Percentiles rank a stretch among this genome's conserved stretches.
Evolutionary conservation across 139 green algal genomes (phyloP).

Genomic region (Dunaliella primolecta): DNA sequence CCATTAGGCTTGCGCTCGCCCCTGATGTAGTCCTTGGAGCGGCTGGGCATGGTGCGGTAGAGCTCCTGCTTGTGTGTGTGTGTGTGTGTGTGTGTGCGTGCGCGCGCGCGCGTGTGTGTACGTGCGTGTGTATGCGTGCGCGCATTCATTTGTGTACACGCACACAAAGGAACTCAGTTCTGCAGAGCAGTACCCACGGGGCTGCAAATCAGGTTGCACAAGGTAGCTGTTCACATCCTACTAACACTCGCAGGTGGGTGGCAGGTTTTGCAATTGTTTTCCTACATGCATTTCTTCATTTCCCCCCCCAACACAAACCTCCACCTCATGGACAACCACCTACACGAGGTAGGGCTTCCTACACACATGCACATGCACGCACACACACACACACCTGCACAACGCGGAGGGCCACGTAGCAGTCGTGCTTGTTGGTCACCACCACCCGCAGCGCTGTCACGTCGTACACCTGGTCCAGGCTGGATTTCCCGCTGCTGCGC

Average conservation of each 20-base stretch:
- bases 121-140: not conserved
- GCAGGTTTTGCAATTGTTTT: too few relatives aligned
- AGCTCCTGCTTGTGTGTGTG: conserved; percentile 17
- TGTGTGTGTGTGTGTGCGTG: not conserved
- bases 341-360: too few relatives aligned
- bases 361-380: not conserved
- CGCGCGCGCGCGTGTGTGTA: not conserved
- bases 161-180: not conserved
- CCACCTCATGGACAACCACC: too few relatives aligned
- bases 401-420: conserved; percentile 78
- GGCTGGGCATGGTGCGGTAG: conserved; percentile 39
- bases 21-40: conserved; percentile 87
- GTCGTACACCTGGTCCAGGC: conserved; percentile 59
- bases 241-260: too few relatives aligned
- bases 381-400: conserved; percentile 33
- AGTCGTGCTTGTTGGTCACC: conserved; percentile 76
- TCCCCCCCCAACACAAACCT: too few relatives aligned
- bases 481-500: conserved; percentile 25
- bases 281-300: too few relatives aligned
- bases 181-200: too few relatives aligned
- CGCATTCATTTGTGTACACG: not conserved
- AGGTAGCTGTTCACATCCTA: too few relatives aligned
- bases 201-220: too few relatives aligned
- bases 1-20: conserved; percentile 84
- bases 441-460: conserved; percentile 85